Percentiles rank a stretch among this genome's conserved stretches.
Conservation (phyloP, 768 basidiomycete species). For the Agaricus subrufescens region DNA sequence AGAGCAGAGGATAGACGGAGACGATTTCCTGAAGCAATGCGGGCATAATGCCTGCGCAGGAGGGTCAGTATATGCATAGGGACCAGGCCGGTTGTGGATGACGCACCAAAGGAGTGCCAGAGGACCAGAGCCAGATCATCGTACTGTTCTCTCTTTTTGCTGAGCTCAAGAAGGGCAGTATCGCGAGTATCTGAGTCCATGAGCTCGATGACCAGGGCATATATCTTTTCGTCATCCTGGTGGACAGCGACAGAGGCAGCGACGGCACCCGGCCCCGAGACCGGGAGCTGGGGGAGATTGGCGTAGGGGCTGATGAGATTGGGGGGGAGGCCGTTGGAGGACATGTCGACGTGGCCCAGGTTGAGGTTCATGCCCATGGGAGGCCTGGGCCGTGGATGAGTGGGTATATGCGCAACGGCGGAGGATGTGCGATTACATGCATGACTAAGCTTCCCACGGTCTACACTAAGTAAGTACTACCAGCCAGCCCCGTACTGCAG, state of each 20-base stretch:
- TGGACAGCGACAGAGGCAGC: constrained; percentile 18
- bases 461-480: constrained; percentile 11
- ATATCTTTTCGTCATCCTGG: constrained; percentile 74
- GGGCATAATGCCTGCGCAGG: constrained; percentile 84
- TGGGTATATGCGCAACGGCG: constrained; percentile 55
- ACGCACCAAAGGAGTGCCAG: constrained; percentile 95
- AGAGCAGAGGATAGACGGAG: constrained; percentile 93
- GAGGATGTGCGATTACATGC: constrained; percentile 23
- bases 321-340: constrained; percentile 20
- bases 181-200: constrained; percentile 84
- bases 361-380: constrained; percentile 7
- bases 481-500: constrained; percentile 39
- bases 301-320: background rate
- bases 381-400: constrained; percentile 14
- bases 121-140: constrained; percentile 96
- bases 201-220: constrained; percentile 82
- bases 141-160: constrained; percentile 98
- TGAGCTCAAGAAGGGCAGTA: constrained; percentile 86
- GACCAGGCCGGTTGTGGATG: constrained; percentile 10
- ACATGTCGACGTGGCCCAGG: constrained; percentile 24
- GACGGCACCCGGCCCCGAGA: background rate
- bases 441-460: constrained; percentile 3
- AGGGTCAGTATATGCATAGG: constrained; percentile 1
- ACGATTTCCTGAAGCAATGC: constrained; percentile 96
- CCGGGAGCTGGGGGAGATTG: background rate